phyloP scores from a whole-genome alignment of 192 early-diverging fungal species.

The Backusella sp. region DNA sequence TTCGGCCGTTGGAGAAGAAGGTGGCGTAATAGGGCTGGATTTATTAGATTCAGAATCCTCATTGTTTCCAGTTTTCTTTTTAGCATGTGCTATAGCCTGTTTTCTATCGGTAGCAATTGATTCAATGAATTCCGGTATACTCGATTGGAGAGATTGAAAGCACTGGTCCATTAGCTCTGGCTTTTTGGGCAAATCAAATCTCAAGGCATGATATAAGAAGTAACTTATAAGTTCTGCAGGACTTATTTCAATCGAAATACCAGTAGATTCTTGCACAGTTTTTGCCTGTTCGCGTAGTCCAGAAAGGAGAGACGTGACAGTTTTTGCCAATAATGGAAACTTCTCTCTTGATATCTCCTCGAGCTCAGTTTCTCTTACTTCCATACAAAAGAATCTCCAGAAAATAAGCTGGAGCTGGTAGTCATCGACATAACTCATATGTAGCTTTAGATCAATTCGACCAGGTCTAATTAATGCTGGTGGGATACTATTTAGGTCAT shows the following conservation, averaged over 20 bases:
- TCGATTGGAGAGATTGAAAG: not conserved
- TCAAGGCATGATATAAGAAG: constrained; percentile 13
- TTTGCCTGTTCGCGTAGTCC: constrained; percentile 4
- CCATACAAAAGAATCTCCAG: constrained; percentile 21
- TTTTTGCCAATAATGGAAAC: not conserved
- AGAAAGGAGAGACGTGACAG: not conserved
- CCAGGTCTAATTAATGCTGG: constrained; percentile 54
- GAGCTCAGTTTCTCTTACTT: not conserved
- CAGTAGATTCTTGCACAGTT: not conserved
- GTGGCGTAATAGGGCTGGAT: not conserved
- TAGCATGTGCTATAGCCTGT: constrained; percentile 13
- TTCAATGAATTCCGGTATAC: constrained; percentile 10
- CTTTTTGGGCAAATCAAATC: constrained; percentile 6
- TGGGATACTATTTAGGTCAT: constrained; percentile 42
- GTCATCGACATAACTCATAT: constrained; percentile 45
- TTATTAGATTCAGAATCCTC: not conserved
- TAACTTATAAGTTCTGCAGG: constrained; percentile 15
- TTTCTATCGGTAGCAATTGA: not conserved
- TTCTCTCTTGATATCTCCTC: not conserved
- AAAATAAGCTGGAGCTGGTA: constrained; percentile 45
- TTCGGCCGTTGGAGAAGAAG: constrained; percentile 6
- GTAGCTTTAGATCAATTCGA: constrained; percentile 48
- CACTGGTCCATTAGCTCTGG: not conserved
- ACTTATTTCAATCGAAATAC: constrained; percentile 9
- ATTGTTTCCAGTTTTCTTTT: not conserved